These are phyloP conservation scores for Lactifluus echinatus DNA, from an alignment of 768 basidiomycete species.

Conservation along the genomic window DNA sequence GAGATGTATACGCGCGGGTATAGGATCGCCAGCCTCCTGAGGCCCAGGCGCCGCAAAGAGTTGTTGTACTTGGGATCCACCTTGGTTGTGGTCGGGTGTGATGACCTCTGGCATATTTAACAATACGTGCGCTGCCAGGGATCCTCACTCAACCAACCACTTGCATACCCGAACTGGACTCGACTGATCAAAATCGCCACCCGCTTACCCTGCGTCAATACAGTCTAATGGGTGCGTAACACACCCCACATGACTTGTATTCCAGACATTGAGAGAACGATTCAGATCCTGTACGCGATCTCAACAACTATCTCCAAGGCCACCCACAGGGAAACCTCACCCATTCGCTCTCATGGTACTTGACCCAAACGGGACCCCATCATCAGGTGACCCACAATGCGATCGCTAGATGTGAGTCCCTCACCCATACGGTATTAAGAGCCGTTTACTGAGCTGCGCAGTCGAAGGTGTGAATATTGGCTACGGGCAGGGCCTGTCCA, in stretches of 20 bases:
- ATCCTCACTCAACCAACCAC: not conserved
- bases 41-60: not conserved
- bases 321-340: not conserved
- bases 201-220: not conserved
- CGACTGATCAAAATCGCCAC: not conserved
- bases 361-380: not conserved
- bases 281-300: conserved; percentile 1
- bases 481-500: not conserved
- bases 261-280: not conserved
- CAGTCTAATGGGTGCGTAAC: not conserved
- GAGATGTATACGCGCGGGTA: not conserved
- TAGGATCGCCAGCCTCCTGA: not conserved
- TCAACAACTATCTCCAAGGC: conserved; percentile 7
- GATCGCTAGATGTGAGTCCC: not conserved
- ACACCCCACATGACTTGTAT: not conserved
- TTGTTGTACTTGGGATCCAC: conserved; percentile 8
- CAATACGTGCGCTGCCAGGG: not conserved
- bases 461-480: not conserved
- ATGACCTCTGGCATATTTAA: conserved; percentile 1
- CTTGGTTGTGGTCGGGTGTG: not conserved
- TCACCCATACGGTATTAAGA: not conserved
- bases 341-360: not conserved
- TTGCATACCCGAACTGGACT: not conserved
- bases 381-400: not conserved
- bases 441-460: not conserved